phyloP scores from a whole-genome alignment of 768 basidiomycete species.

The Rossbeevera mucosa region DNA sequence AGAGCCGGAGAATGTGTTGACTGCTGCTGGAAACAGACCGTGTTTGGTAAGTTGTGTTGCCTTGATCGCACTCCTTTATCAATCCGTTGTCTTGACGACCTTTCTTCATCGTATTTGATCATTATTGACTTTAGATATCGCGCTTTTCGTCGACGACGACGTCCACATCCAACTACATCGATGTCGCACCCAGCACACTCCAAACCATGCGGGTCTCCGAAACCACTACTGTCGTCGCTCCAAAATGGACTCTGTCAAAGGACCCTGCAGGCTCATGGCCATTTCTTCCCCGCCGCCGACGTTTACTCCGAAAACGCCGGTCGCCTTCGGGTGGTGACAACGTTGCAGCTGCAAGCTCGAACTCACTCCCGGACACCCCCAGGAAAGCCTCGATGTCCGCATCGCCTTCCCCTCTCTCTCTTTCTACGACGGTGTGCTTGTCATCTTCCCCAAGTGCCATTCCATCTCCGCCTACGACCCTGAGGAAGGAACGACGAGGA shows the following conservation, averaged over 20 bases:
- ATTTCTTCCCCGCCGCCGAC: slow-evolving; percentile 21
- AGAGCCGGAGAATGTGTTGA: slow-evolving; percentile 16
- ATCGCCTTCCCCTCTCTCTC: slow-evolving; percentile 1
- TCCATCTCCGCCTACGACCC: neutral
- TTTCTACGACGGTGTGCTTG: slow-evolving; percentile 1
- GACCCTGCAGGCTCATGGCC: slow-evolving; percentile 21
- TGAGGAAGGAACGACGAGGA: slow-evolving; percentile 1
- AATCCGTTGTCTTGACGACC: neutral
- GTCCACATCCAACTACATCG: slow-evolving; percentile 31
- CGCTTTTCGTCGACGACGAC: slow-evolving; percentile 35
- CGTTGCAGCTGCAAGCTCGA: neutral
- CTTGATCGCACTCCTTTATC: neutral
- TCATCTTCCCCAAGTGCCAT: neutral
- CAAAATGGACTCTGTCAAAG: neutral
- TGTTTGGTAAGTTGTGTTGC: slow-evolving; percentile 15
- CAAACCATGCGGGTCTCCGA: slow-evolving; percentile 1
- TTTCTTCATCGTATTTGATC: neutral
- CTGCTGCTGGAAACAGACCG: neutral
- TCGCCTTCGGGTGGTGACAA: slow-evolving; percentile 8
- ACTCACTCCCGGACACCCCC: slow-evolving; percentile 13
- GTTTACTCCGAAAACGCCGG: slow-evolving; percentile 30
- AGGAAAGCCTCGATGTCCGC: slow-evolving; percentile 6
- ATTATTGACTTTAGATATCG: slow-evolving; percentile 21
- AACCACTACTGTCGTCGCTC: slow-evolving; percentile 1
- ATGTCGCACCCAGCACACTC: slow-evolving; percentile 2